Evolutionary conservation across 345 rosid genomes (phyloP).

Genomic region (Eucalyptus caleyi): DNA sequence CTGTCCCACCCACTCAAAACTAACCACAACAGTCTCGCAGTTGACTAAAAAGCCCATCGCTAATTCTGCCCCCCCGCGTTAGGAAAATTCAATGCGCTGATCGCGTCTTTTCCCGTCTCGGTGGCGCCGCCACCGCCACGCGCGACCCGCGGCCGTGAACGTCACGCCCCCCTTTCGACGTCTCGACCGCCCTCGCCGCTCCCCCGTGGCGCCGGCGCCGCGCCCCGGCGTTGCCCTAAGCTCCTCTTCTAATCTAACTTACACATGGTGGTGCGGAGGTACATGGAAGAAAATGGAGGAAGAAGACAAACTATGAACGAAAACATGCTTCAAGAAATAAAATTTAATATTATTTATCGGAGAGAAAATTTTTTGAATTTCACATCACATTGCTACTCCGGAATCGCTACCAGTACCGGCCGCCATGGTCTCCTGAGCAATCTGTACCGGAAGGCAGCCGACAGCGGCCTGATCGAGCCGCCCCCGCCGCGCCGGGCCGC

Average conservation of each 20-base stretch:
- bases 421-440: slow-evolving; percentile 81
- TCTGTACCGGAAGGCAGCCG: slow-evolving; percentile 45
- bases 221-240: not conserved
- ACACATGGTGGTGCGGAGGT: not conserved
- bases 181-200: not conserved
- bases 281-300: not conserved
- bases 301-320: not conserved
- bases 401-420: slow-evolving; percentile 67
- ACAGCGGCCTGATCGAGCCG: slow-evolving; percentile 32
- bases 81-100: not conserved
- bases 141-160: not conserved
- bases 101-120: not conserved
- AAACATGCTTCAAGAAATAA: not conserved
- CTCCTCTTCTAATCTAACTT: not conserved
- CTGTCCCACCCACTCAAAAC: not conserved
- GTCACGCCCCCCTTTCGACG: not conserved
- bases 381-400: slow-evolving; percentile 32
- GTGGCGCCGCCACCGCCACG: not conserved
- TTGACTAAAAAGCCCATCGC: not conserved
- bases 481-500: slow-evolving; percentile 20
- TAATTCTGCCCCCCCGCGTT: not conserved
- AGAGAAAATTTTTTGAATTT: not conserved
- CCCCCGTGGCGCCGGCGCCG: not conserved
- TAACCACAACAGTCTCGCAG: not conserved
- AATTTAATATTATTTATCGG: not conserved